Conservation (phyloP, 139 green algal species). For the Chlamydomonas applanata region DNA sequence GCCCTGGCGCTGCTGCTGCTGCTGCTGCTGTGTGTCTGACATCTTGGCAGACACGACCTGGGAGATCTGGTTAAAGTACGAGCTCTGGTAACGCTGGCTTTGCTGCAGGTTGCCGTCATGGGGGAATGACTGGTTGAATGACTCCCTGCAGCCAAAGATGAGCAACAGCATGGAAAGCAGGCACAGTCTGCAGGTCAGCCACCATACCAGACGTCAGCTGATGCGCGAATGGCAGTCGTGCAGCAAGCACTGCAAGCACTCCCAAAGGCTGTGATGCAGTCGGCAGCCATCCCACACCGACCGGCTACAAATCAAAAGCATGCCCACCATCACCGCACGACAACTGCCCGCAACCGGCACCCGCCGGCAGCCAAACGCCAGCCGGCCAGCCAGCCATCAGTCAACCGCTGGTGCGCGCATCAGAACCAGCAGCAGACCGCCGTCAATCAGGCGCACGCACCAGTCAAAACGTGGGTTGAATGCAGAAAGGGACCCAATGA, state of each 20-base stretch:
- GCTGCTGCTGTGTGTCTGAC: conserved; percentile 4
- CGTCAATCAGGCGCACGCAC: too few species aligned
- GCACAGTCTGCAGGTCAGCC: too few species aligned
- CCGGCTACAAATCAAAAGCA: not conserved
- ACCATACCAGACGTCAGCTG: too few species aligned
- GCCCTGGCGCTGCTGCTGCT: not conserved
- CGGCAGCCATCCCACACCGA: not conserved
- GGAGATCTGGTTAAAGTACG: not conserved
- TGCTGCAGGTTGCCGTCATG: not conserved
- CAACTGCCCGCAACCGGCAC: not conserved
- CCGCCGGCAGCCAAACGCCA: not conserved
- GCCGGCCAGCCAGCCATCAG: not conserved
- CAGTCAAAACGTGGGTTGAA: conserved; percentile 8
- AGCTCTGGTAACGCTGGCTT: not conserved
- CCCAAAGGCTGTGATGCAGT: too few species aligned
- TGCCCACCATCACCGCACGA: not conserved
- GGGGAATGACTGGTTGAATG: conserved; percentile 2
- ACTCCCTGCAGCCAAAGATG: not conserved
- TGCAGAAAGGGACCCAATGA: not conserved
- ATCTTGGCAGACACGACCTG: conserved; percentile 3
- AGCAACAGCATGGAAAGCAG: not conserved
- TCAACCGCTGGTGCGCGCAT: too few species aligned
- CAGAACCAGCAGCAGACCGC: too few species aligned
- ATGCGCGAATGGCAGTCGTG: too few species aligned
- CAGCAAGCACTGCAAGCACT: too few species aligned